Percentiles rank a stretch among this genome's conserved stretches.
Conservation (phyloP, 371 early-diverging fungal genomes). For the Mucor irregularis region DNA sequence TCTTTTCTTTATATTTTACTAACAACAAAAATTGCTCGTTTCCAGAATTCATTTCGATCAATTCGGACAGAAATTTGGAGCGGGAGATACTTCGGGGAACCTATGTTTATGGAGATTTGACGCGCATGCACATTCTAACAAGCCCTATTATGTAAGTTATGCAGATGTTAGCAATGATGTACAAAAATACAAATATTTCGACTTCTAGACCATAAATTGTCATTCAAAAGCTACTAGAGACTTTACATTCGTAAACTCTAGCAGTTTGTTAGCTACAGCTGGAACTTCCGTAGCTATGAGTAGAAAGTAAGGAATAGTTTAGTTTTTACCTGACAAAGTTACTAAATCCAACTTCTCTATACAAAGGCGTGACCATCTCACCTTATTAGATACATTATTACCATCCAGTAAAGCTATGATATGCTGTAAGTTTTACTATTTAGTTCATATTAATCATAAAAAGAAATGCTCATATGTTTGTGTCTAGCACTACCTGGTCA, state of each 20-base stretch:
- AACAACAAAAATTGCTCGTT: no score
- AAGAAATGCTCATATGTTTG: not conserved
- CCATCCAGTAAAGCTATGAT: constrained; percentile 63
- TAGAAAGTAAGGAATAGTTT: constrained; percentile 46
- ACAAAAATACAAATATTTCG: no score
- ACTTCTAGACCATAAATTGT: constrained; percentile 47
- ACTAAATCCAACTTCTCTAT: not conserved
- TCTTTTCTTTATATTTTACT: not conserved
- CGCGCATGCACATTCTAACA: constrained; percentile 61
- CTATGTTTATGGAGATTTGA: constrained; percentile 77
- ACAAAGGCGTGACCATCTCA: constrained; percentile 57
- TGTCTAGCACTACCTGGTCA: constrained; percentile 44
- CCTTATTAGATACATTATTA: constrained; percentile 78
- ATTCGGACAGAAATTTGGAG: constrained; percentile 79
- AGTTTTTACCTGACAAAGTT: not conserved
- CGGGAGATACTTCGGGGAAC: constrained; percentile 68
- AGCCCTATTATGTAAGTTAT: constrained; percentile 53
- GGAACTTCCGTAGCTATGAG: constrained; percentile 63
- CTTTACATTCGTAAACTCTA: constrained; percentile 72
- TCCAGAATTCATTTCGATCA: constrained; percentile 70
- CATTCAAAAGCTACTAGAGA: constrained; percentile 71
- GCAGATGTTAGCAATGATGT: no score
- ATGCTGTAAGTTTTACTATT: constrained; percentile 44
- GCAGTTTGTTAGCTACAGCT: constrained; percentile 74
- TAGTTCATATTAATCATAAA: not conserved